Evolutionary conservation across 352 stramenopile genomes (phyloP).

Genomic region (Chloridella minuta): DNA sequence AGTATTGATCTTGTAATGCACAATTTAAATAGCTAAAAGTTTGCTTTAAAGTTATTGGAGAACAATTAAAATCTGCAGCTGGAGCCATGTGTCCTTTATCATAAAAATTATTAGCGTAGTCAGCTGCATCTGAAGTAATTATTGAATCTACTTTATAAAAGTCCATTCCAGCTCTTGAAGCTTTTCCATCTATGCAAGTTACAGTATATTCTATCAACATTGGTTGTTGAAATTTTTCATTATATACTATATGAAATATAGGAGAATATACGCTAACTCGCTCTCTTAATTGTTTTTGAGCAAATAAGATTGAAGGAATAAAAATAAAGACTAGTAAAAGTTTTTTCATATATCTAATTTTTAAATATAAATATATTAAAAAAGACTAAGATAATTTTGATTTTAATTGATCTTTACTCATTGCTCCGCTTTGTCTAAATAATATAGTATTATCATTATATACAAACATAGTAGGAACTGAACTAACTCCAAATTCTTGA

Average conservation of each 20-base stretch:
- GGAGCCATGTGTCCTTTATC: background rate
- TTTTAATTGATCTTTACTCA: no score
- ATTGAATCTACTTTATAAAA: background rate
- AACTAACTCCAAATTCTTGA: no score
- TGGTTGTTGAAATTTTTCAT: background rate
- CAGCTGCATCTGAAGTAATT: background rate
- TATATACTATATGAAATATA: background rate
- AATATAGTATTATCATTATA: no score
- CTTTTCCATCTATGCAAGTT: background rate
- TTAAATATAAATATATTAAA: no score
- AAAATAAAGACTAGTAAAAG: no score
- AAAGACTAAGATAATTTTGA: no score
- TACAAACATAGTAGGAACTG: no score
- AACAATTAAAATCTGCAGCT: background rate
- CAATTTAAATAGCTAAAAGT: background rate
- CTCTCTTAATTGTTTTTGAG: no score
- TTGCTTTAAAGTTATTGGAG: background rate
- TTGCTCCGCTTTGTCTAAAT: no score
- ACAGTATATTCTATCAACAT: background rate
- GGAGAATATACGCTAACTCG: no score
- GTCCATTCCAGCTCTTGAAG: background rate
- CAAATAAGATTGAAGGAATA: no score
- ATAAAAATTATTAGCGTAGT: background rate
- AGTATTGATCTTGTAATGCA: background rate
- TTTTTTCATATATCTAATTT: no score